phyloP scores from a whole-genome alignment of 495 filamentous ascomycete species.

The Neurospora sp. region DNA sequence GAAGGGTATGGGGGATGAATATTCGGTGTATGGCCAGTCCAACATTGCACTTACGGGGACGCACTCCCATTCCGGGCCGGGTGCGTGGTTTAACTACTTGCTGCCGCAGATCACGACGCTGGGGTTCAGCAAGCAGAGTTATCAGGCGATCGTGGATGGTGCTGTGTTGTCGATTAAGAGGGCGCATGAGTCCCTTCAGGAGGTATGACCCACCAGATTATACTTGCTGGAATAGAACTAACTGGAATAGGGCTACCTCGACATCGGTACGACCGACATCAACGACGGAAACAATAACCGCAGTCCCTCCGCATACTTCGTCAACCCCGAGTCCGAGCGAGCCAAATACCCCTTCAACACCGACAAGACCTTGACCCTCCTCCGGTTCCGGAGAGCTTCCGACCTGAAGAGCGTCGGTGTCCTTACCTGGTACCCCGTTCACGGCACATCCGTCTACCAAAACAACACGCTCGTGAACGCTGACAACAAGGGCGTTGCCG shows the following conservation, averaged over 20 bases:
- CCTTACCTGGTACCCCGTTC: slow-evolving; percentile 85
- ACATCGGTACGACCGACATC: slow-evolving; percentile 37
- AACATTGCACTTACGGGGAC: slow-evolving; percentile 90
- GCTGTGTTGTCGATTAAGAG: slow-evolving; percentile 71
- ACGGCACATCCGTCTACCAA: slow-evolving; percentile 82
- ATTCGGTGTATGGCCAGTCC: slow-evolving; percentile 53
- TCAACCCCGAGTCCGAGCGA: slow-evolving; percentile 75
- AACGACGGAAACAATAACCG: slow-evolving; percentile 75
- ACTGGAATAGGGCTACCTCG: slow-evolving; percentile 32
- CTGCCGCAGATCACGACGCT: slow-evolving; percentile 84
- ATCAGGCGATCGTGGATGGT: slow-evolving; percentile 84
- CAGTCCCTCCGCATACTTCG: slow-evolving; percentile 78
- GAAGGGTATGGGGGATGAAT: slow-evolving; percentile 41
- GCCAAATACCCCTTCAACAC: slow-evolving; percentile 58
- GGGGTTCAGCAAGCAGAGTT: slow-evolving; percentile 80
- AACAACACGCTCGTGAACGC: slow-evolving; percentile 92
- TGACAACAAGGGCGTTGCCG: slow-evolving; percentile 92
- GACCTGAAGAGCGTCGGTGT: slow-evolving; percentile 62
- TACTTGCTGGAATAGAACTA: not conserved
- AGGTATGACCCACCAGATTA: slow-evolving; percentile 32
- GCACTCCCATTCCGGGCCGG: slow-evolving; percentile 86
- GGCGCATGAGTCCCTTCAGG: slow-evolving; percentile 66
- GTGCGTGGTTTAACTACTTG: slow-evolving; percentile 93
- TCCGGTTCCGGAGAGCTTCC: slow-evolving; percentile 59
- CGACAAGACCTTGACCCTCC: slow-evolving; percentile 78